Evolutionary conservation across 192 early-diverging fungal species (phyloP).

Genomic region (Backusella tuberculispora): DNA sequence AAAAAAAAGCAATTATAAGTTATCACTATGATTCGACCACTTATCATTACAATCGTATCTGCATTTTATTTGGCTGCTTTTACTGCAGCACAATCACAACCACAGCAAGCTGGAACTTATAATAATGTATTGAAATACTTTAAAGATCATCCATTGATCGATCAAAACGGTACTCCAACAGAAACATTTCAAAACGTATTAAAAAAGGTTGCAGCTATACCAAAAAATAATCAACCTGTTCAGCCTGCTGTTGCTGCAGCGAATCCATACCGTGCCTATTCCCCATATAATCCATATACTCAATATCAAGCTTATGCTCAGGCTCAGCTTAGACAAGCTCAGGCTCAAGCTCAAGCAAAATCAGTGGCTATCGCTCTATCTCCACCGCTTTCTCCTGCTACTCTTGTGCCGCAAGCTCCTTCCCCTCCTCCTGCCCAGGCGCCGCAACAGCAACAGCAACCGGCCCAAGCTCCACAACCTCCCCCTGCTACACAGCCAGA

Average conservation of each 20-base stretch:
- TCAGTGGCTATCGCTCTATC: not conserved
- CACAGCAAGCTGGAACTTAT: not conserved
- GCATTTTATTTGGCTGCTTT: not conserved
- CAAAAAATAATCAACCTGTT: not conserved
- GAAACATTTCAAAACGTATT: constrained; percentile 5
- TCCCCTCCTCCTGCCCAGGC: not conserved
- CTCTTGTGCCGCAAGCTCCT: not conserved
- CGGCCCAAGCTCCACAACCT: not conserved
- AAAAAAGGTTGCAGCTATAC: not conserved
- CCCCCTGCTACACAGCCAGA: not conserved
- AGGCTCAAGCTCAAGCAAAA: not conserved
- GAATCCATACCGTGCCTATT: not conserved
- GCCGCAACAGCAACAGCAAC: not conserved
- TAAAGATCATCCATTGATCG: not conserved
- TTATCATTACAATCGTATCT: not conserved
- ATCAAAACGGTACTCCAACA: not conserved
- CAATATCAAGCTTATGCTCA: constrained; percentile 1
- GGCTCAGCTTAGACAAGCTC: not conserved
- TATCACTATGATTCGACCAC: not conserved
- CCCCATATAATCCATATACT: not conserved
- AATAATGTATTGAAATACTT: constrained; percentile 3
- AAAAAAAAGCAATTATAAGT: not conserved
- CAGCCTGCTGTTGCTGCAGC: not conserved
- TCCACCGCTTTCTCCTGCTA: not conserved
- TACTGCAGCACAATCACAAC: not conserved